These are phyloP conservation scores for Magnaporthiopsis poae DNA, from an alignment of 2,329 filamentous ascomycete genomes.

Conservation along the genomic window DNA sequence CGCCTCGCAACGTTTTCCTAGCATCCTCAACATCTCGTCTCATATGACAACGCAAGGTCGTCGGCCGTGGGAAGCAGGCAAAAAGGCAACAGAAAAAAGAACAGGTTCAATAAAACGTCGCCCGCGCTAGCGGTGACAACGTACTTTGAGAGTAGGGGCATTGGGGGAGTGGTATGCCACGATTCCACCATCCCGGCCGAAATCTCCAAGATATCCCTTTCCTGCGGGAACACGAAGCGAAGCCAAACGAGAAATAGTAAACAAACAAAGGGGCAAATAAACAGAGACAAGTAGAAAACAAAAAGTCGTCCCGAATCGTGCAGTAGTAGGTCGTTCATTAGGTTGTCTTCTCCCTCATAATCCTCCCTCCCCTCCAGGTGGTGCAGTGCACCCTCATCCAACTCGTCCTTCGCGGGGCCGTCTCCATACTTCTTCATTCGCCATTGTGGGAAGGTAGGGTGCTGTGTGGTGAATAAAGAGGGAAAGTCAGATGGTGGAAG, in stretches of 20 bases:
- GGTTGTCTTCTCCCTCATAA: not conserved
- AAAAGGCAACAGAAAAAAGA: not conserved
- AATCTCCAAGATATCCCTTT: not conserved
- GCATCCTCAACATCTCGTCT: not conserved
- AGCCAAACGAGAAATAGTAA: not conserved
- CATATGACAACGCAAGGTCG: not conserved
- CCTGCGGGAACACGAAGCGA: not conserved
- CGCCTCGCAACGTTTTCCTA: slow-evolving; percentile 3
- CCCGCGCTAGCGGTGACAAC: not conserved
- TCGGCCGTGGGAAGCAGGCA: not conserved
- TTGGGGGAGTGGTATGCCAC: not conserved
- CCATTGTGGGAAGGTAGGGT: not conserved
- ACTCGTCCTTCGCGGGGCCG: not conserved
- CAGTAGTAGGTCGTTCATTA: not conserved
- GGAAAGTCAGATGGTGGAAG: not conserved
- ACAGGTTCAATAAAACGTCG: not conserved
- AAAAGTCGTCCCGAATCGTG: not conserved
- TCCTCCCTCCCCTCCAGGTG: not conserved
- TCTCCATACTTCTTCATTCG: not conserved
- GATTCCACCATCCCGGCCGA: too few relatives aligned
- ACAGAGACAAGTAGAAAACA: not conserved
- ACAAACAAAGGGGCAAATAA: not conserved
- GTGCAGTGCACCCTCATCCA: not conserved
- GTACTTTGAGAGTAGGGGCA: not conserved
- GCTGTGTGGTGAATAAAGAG: not conserved